phyloP scores from a whole-genome alignment of 495 filamentous ascomycete species.

The Neurospora sublineolata region DNA sequence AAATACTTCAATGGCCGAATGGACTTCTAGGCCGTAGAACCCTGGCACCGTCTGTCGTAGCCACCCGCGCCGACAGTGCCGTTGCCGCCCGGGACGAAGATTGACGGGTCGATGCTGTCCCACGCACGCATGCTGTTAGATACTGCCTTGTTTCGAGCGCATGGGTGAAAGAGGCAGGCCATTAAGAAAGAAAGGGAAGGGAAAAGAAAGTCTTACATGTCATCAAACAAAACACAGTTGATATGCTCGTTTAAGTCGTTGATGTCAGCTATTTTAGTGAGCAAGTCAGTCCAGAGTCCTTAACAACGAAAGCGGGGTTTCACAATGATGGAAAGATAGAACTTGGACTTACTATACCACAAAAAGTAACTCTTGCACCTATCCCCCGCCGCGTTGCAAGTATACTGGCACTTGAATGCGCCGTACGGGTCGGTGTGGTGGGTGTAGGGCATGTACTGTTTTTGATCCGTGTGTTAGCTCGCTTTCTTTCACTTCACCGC shows the following conservation, averaged over 20 bases:
- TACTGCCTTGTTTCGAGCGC: too few species aligned
- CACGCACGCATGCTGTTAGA: too few species aligned
- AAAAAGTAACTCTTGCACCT: conserved; percentile 21
- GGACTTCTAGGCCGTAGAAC: not conserved
- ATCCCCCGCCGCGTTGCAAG: conserved; percentile 17
- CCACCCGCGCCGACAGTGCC: conserved; percentile 14
- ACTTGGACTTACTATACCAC: conserved; percentile 16
- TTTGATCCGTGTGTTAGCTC: not conserved
- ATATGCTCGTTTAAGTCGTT: conserved; percentile 11
- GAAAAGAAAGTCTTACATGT: conserved; percentile 16
- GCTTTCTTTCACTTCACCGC: too few species aligned
- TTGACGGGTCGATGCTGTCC: conserved; percentile 10
- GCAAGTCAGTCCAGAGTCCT: too few species aligned
- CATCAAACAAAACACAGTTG: conserved; percentile 23
- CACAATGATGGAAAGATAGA: not conserved
- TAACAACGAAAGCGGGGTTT: too few species aligned
- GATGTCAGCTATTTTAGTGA: conserved; percentile 2
- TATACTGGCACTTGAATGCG: conserved; percentile 26
- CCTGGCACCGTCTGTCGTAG: conserved; percentile 15
- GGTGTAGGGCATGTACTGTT: conserved; percentile 11
- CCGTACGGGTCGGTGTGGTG: conserved; percentile 14
- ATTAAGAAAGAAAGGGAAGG: not conserved
- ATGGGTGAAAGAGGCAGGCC: too few species aligned
- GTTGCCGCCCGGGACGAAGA: conserved; percentile 8
- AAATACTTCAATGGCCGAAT: not conserved